A percentile compares a stretch with the other conserved stretches of the same genome.
phyloP scores from a whole-genome alignment of 805 yeast species.

The Suhomyces pyralidae region DNA sequence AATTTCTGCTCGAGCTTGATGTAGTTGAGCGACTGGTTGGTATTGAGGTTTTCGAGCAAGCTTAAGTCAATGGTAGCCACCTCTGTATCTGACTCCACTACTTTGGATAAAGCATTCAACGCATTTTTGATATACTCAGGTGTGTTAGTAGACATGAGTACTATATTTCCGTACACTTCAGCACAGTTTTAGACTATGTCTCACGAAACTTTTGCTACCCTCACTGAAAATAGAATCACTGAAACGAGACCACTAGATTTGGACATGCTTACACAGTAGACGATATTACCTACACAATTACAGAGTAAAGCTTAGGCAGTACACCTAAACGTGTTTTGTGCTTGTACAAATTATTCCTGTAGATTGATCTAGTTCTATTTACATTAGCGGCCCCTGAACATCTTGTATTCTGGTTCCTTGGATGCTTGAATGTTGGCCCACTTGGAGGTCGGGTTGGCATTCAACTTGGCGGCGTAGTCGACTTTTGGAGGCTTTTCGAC shows the following conservation, averaged over 20 bases:
- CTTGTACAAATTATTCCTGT: neutral
- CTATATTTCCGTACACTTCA: neutral
- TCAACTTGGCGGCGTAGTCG: constrained; percentile 54
- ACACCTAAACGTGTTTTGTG: neutral
- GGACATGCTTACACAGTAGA: no score
- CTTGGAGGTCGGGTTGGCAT: constrained; percentile 62
- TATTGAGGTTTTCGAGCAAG: constrained; percentile 52
- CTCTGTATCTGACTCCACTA: constrained; percentile 41
- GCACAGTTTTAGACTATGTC: neutral
- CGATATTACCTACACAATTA: no score
- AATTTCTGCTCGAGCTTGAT: constrained; percentile 40
- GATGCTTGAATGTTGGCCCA: constrained; percentile 54
- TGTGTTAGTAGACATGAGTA: constrained; percentile 28
- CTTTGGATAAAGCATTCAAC: constrained; percentile 25
- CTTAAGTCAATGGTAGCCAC: constrained; percentile 45
- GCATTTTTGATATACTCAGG: constrained; percentile 27
- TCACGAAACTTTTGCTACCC: neutral
- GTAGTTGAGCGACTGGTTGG: constrained; percentile 55
- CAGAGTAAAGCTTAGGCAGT: no score
- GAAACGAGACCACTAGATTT: no score
- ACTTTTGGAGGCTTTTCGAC: constrained; percentile 44
- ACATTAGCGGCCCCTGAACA: constrained; percentile 59
- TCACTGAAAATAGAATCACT: neutral
- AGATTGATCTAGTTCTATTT: neutral
- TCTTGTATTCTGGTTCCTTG: constrained; percentile 48